Evolutionary conservation across 1,284 basidiomycete species (phyloP), one percentile per base, ranked within the genome.

Genomic region (Schizopora paradoxa): DNA sequence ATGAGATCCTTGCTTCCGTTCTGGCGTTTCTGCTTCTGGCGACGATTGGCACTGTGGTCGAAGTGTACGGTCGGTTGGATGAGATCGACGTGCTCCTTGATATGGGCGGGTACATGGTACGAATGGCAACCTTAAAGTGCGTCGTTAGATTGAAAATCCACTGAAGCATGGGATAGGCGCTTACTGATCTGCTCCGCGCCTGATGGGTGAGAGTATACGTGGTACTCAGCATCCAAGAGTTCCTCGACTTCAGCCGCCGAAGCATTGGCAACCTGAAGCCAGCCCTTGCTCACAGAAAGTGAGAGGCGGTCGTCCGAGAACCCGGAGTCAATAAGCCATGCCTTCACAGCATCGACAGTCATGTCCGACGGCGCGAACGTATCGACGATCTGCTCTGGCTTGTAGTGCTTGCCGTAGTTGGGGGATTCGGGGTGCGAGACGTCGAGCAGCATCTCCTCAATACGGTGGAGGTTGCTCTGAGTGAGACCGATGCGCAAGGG

Each of bases 31-130:
- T 65, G 41, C 59, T 62, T 4, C 8, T 67, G 51, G 23, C 63
- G 55, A 28, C 59, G 53, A 46, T 67, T 62, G 25, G 16, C 27
- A 35, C 7, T 27, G n/a, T 43, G 47, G 25, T 43, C 39, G 50
- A 76, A 76, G 56, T 76, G 70, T 22, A 76, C 59, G 4, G 73
- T 67, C 2, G 74, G 74, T 1, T 66, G 64, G 36, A 77, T 64
- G 36, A 77, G 51, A 43, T 75, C 73, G 50, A 77, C 60, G 51
- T 74, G 71, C 16, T 61, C 58, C 22, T 63, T 55, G 42, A 77
- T 57, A 43, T 71, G 63, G 19, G 57, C 57, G 0, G 74, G 74
- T 5, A 77, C 61, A 43, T 69, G 62, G 51, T 77, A 77, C 26
- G 58, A 55, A 27, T 66, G 61, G 56, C 70, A 72, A 7, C 66